Evolutionary conservation across 2,329 filamentous ascomycete species (phyloP).

Genomic region (Ciborinia camelliae): DNA sequence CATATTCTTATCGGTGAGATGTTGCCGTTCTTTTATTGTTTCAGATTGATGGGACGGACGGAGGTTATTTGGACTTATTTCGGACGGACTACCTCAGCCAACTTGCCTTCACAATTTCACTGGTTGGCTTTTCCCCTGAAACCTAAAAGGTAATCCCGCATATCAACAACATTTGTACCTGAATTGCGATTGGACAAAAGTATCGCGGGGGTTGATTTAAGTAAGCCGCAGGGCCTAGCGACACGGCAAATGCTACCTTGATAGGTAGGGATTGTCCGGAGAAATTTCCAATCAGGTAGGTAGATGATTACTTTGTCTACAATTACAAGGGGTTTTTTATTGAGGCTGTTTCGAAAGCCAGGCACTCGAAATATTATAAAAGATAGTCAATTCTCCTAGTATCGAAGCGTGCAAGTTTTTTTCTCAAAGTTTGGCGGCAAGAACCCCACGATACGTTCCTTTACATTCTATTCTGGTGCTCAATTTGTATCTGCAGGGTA

Average conservation of each 20-base stretch:
- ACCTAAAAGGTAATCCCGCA: neutral
- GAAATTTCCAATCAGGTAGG: neutral
- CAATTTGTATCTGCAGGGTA: neutral
- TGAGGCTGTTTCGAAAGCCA: neutral
- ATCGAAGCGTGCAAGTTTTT: neutral
- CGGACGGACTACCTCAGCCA: neutral
- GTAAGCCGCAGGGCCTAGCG: neutral
- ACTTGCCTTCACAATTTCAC: neutral
- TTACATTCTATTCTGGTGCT: neutral
- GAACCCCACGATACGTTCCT: neutral
- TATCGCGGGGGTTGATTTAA: neutral
- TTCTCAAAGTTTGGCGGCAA: neutral
- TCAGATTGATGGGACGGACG: neutral
- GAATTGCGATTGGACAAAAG: neutral
- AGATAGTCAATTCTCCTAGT: too few species aligned
- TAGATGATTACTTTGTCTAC: neutral
- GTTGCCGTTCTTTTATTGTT: slow-evolving; percentile 8
- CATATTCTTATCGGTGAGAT: neutral
- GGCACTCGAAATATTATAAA: neutral
- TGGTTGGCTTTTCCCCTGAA: neutral
- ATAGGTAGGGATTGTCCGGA: neutral
- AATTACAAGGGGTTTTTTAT: neutral
- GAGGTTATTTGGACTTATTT: slow-evolving; percentile 1
- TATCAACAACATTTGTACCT: neutral
- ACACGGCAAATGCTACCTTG: neutral